These are phyloP conservation scores for Mycena kentingensis DNA, from an alignment of 768 basidiomycete genomes.

Conservation along the genomic window DNA sequence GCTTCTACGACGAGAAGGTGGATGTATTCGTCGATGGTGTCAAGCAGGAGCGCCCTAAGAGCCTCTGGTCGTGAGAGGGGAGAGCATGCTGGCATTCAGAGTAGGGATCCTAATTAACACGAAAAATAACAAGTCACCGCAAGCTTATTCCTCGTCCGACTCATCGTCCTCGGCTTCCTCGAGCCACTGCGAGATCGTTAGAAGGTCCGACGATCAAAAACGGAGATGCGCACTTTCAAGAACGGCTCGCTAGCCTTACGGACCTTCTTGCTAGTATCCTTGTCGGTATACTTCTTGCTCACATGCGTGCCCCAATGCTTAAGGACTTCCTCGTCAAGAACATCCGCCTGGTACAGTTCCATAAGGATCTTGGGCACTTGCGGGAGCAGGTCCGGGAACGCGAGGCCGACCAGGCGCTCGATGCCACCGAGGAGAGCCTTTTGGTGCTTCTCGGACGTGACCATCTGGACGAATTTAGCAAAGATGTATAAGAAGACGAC, in stretches of 20 bases:
- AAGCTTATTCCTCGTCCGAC: conserved; percentile 46
- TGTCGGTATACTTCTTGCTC: conserved; percentile 95
- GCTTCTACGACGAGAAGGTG: conserved; percentile 70
- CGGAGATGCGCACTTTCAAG: conserved; percentile 63
- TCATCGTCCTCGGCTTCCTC: conserved; percentile 86
- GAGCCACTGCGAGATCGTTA: conserved; percentile 63
- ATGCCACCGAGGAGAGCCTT: conserved; percentile 93
- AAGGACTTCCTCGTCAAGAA: conserved; percentile 89
- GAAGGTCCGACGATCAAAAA: conserved; percentile 1
- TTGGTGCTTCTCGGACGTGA: conserved; percentile 92
- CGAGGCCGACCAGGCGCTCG: conserved; percentile 79
- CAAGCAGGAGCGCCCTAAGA: conserved; percentile 43
- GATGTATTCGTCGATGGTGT: conserved; percentile 65
- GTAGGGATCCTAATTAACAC: conserved; percentile 11
- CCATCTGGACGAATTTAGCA: conserved; percentile 54
- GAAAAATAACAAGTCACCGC: neutral
- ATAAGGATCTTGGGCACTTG: conserved; percentile 90
- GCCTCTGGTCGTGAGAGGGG: conserved; percentile 17
- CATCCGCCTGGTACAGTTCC: conserved; percentile 88
- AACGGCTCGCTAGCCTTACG: conserved; percentile 95
- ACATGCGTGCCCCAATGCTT: conserved; percentile 95
- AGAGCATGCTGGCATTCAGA: conserved; percentile 19
- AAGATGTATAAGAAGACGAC: neutral
- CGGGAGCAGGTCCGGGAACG: conserved; percentile 69
- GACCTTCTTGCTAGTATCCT: conserved; percentile 93